Evolutionary conservation across 2,329 filamentous ascomycete genomes (phyloP).

Genomic region (Cercospora beticola): DNA sequence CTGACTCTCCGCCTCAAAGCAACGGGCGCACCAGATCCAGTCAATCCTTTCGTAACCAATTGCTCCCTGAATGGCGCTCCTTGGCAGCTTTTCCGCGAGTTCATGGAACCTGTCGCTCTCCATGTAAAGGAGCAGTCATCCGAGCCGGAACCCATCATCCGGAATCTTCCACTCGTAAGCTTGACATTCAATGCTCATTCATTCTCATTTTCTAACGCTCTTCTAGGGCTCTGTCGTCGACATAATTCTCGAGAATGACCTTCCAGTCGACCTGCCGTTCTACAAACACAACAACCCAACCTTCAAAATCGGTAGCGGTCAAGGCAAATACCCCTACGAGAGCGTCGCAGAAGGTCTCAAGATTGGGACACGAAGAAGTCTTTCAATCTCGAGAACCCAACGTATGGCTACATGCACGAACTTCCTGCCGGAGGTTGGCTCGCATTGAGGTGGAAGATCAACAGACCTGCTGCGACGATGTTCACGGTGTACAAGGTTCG

Average conservation of each 20-base stretch:
- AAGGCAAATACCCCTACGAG: conserved; percentile 17
- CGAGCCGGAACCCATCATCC: conserved; percentile 22
- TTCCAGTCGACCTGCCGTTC: conserved; percentile 18
- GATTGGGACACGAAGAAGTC: not conserved
- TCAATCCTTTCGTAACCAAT: conserved; percentile 25
- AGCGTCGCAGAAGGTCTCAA: conserved; percentile 8
- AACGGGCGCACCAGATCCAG: conserved; percentile 24
- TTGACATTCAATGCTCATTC: not conserved
- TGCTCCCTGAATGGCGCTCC: conserved; percentile 27
- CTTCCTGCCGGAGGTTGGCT: conserved; percentile 25
- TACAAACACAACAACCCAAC: conserved; percentile 29
- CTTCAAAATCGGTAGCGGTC: conserved; percentile 18
- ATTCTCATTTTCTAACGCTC: not conserved
- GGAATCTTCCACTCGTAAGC: conserved; percentile 10
- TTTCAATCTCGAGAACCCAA: conserved; percentile 20
- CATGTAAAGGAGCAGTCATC: conserved; percentile 14
- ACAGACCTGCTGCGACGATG: conserved; percentile 25
- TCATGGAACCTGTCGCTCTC: conserved; percentile 20
- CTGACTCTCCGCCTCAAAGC: conserved; percentile 24
- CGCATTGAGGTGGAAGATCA: conserved; percentile 23
- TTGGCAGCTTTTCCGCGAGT: conserved; percentile 26
- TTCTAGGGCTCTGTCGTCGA: conserved; percentile 24
- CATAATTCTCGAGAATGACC: conserved; percentile 24
- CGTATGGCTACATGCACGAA: conserved; percentile 23
- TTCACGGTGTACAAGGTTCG: conserved; percentile 23